phyloP scores from a whole-genome alignment of 129 eudicot species.

The Escallonia herrerae region DNA sequence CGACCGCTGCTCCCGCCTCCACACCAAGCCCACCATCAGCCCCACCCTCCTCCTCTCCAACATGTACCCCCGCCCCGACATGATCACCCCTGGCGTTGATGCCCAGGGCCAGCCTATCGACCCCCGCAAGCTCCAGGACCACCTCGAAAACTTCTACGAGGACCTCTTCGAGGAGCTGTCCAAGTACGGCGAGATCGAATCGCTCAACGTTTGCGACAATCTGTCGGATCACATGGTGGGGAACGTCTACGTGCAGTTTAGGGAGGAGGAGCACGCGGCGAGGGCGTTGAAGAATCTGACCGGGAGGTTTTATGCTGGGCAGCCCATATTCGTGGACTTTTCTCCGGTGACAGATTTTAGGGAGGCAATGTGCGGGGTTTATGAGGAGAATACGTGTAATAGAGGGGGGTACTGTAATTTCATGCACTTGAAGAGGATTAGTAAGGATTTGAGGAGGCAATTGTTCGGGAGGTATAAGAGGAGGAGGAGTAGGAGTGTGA shows the following conservation, averaged over 20 bases:
- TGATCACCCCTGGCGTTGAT: conserved; percentile 74
- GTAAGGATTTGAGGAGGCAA: conserved; percentile 66
- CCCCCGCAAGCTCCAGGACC: conserved; percentile 64
- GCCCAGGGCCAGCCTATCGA: conserved; percentile 71
- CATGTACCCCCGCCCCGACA: conserved; percentile 82
- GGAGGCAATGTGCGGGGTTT: conserved; percentile 37
- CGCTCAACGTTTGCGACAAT: too few species aligned
- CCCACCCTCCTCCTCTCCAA: conserved; percentile 2
- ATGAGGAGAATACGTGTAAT: conserved; percentile 33
- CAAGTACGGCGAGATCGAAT: too few species aligned
- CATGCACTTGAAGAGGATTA: conserved; percentile 33
- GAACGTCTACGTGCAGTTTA: conserved; percentile 36
- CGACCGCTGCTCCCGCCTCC: too few species aligned
- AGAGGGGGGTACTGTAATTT: conserved; percentile 43
- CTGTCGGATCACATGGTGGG: conserved; percentile 10
- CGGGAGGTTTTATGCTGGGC: conserved; percentile 30
- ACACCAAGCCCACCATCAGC: too few species aligned
- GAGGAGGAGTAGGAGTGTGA: conserved; percentile 34
- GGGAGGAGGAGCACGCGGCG: conserved; percentile 38
- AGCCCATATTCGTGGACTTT: conserved; percentile 20
- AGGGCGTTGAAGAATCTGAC: conserved; percentile 19
- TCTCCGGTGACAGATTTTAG: conserved; percentile 44
- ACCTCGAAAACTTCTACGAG: conserved; percentile 27
- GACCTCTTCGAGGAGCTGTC: too few species aligned
- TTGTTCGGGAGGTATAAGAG: conserved; percentile 67